Percentiles rank a stretch among this genome's conserved stretches.
These are phyloP conservation scores for Heliosperma pusillum DNA, from an alignment of 148 eudicot species.

Conservation along the genomic window DNA sequence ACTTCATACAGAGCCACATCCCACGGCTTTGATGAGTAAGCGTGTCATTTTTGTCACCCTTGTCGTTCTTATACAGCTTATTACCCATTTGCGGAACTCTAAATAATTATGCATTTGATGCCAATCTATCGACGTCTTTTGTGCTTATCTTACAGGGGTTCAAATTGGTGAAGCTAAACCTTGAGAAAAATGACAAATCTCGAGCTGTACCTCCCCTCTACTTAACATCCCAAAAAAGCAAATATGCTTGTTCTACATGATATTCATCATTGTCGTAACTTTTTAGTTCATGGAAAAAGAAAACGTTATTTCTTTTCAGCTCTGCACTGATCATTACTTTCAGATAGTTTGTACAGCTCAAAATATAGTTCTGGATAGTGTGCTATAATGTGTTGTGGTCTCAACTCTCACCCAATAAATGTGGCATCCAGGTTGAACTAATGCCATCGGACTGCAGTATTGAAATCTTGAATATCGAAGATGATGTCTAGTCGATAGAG, in stretches of 20 bases:
- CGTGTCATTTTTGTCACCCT: slow-evolving; percentile 9
- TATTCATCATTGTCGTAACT: not conserved
- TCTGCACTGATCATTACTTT: not conserved
- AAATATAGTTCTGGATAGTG: not conserved
- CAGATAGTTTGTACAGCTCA: not conserved
- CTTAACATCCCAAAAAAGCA: not conserved
- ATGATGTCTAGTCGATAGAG: slow-evolving; percentile 15
- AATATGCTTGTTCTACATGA: not conserved
- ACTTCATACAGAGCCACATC: slow-evolving; percentile 56
- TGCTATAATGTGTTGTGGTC: not conserved
- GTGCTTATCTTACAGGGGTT: too few relatives aligned
- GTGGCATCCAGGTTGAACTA: not conserved
- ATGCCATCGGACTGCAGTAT: not conserved
- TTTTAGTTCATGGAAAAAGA: not conserved
- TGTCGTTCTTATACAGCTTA: not conserved
- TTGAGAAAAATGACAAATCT: not conserved
- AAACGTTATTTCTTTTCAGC: not conserved
- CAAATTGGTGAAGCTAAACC: not conserved
- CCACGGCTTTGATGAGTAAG: slow-evolving; percentile 78
- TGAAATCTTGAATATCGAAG: not conserved
- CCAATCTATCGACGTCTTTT: not conserved
- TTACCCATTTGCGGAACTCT: not conserved
- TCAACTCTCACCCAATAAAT: not conserved
- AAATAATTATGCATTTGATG: not conserved
- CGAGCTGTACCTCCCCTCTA: not conserved